phyloP scores from a whole-genome alignment of 148 eudicot species.

The Amaranthus hypochondriacus region DNA sequence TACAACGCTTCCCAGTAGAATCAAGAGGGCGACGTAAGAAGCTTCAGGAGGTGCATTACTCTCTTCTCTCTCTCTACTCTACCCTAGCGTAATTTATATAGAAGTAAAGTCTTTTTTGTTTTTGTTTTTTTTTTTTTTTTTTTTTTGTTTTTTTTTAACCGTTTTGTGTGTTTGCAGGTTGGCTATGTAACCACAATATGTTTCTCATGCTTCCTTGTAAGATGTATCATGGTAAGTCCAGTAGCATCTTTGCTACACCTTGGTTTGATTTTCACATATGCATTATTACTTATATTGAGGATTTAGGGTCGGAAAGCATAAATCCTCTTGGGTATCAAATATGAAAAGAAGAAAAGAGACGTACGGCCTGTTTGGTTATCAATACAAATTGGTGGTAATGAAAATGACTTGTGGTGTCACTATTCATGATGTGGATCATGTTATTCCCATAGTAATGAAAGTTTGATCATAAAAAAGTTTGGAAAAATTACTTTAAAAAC shows the following conservation, averaged over 20 bases:
- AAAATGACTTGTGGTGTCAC: too few relatives aligned
- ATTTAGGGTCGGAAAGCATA: constrained; percentile 3
- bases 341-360: background rate
- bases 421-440: too few relatives aligned
- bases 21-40: constrained; percentile 93
- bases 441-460: too few relatives aligned
- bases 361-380: too few relatives aligned
- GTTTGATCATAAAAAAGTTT: too few relatives aligned
- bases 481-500: too few relatives aligned
- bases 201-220: constrained; percentile 76
- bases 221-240: constrained; percentile 86
- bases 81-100: background rate
- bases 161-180: constrained; percentile 26
- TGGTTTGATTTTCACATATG: constrained; percentile 4
- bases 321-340: background rate
- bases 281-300: background rate
- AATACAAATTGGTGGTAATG: too few relatives aligned
- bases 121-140: background rate
- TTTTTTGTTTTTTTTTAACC: background rate
- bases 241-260: background rate
- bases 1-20: constrained; percentile 92
- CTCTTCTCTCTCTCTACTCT: background rate
- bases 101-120: background rate
- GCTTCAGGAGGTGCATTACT: constrained; percentile 73
- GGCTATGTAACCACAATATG: constrained; percentile 94